Evolutionary conservation across 2,329 filamentous ascomycete species (phyloP), one percentile per base, ranked within the genome.

Genomic region (Fusarium penzigii): DNA sequence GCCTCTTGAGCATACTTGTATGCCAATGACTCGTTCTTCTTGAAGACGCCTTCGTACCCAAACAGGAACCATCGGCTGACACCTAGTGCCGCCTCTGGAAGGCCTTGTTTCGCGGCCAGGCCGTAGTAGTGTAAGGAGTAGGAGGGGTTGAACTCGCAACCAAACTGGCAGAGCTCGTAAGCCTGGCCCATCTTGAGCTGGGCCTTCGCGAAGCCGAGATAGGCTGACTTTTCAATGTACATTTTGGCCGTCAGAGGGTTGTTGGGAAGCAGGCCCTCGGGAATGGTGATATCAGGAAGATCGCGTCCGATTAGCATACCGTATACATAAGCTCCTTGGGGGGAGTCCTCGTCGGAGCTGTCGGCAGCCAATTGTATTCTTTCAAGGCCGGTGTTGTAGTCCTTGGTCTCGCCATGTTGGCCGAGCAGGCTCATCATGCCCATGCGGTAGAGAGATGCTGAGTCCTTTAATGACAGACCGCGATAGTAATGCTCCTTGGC

Each of bases 31-130:
- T 99, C 94, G 65, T 97, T 97, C 79, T 97, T 97, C 54, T 90
- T 84, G 67, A 99, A 97, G 7, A 95, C 81, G 17, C 88, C 88
- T 61, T 97, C 93, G 59, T 94, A 92, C 3, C 94, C 94, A 66
- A 96, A 97, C 29, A 99, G 80, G 68, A 97, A 99, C 94, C 94
- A 99, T 72, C 96, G 94, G 72, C 93, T 97, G 55, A 99, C 92
- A 29, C 93, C 92, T 73, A 99, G 89, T 54, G 96, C 92, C 0
- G 93, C 94, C 70, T 99, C 94, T 0, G 92, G 80, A 65, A 97
- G 92, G 16, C 92, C 93, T 73, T 97, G 94, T 59, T 89, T 87
- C 12, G 94, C 89, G 17, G 94, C 93, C 32, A 99, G 80, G 38
- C 91, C 90, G 67, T 97, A 97, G 76, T 99, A 99, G 69, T 99